Percentiles rank a stretch among this genome's conserved stretches.
Conservation (phyloP, 148 eudicot genomes). For the Persicaria maculosa region DNA sequence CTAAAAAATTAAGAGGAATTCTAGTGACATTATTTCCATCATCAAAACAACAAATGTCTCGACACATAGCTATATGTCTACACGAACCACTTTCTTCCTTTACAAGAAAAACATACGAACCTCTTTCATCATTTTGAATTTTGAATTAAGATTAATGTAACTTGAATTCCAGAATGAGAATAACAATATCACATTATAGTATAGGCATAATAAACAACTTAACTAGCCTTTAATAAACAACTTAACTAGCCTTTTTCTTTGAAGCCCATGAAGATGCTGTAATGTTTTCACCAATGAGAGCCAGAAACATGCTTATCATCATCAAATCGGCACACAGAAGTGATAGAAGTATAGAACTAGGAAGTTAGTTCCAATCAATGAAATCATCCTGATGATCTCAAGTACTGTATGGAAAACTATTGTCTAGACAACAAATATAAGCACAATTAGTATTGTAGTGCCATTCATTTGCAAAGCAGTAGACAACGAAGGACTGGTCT, state of each 20-base stretch:
- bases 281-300: slow-evolving; percentile 61
- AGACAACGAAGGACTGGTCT: neutral
- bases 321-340: slow-evolving; percentile 63
- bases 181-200: neutral
- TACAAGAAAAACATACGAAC: neutral
- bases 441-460: neutral
- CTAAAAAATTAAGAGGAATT: neutral
- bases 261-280: slow-evolving; percentile 79
- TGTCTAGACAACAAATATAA: neutral
- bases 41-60: neutral
- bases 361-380: neutral
- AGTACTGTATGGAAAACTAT: neutral
- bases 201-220: neutral
- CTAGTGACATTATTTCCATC: neutral
- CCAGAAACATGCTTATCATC: slow-evolving; percentile 77
- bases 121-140: neutral
- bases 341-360: neutral
- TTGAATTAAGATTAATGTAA: neutral
- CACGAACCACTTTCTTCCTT: neutral
- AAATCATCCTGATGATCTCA: neutral
- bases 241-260: slow-evolving; percentile 53
- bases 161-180: slow-evolving; percentile 3
- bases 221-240: too few species aligned
- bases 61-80: neutral
- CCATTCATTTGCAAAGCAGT: neutral